Evolutionary conservation across 1,284 basidiomycete genomes (phyloP).

Genomic region (Cryptococcus floricola): DNA sequence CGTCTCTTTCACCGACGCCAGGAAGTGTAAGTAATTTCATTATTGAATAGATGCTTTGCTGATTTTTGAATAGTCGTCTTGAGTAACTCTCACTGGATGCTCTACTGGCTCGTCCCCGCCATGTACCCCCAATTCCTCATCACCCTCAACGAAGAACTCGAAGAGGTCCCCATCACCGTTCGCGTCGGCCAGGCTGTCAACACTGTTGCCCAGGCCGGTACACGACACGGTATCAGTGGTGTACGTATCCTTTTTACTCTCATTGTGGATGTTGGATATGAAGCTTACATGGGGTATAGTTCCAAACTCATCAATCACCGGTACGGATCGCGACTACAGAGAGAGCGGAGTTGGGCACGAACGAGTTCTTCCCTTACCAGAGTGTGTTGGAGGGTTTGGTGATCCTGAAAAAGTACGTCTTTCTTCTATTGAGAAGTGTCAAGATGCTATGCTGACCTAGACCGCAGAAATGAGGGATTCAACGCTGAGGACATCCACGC

Average conservation of each 20-base stretch:
- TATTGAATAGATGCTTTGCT: neutral
- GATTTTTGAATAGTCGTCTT: conserved; percentile 65
- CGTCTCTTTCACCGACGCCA: conserved; percentile 88
- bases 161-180: conserved; percentile 80
- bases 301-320: conserved; percentile 96
- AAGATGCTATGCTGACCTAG: neutral
- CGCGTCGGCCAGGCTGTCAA: conserved; percentile 79
- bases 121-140: conserved; percentile 99
- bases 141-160: conserved; percentile 87
- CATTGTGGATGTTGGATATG: neutral
- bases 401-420: conserved; percentile 66
- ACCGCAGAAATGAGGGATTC: conserved; percentile 45
- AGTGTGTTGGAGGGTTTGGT: conserved; percentile 87
- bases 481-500: conserved; percentile 37
- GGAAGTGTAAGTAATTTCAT: conserved; percentile 67
- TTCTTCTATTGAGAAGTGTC: neutral
- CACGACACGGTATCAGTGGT: conserved; percentile 47
- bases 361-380: conserved; percentile 89
- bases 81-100: conserved; percentile 97
- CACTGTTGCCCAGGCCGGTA: conserved; percentile 49
- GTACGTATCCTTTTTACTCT: conserved; percentile 36
- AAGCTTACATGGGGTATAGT: conserved; percentile 44
- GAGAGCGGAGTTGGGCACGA: conserved; percentile 90
- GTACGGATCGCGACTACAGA: conserved; percentile 91
- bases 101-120: conserved; percentile 88